These are phyloP conservation scores for Saccharomycopsis lassenensis DNA, from an alignment of 805 yeast species.

Conservation along the genomic window DNA sequence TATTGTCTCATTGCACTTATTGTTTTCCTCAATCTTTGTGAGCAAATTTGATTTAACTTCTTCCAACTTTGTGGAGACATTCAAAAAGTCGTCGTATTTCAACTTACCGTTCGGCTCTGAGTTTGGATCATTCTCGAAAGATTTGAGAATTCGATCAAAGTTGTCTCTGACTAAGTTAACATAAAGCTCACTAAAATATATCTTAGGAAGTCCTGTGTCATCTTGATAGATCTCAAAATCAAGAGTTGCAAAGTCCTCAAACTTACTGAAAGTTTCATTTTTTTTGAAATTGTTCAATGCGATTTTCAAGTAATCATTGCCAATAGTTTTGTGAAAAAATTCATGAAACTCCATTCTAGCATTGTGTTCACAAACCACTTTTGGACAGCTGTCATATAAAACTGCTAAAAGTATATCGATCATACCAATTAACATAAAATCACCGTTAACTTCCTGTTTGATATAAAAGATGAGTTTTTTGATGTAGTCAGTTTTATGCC, in stretches of 20 bases:
- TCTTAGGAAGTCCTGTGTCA: conserved; percentile 78
- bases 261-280: conserved; percentile 41
- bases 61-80: conserved; percentile 25
- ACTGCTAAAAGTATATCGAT: conserved; percentile 62
- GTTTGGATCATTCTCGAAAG: conserved; percentile 65
- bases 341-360: conserved; percentile 46
- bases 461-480: conserved; percentile 12
- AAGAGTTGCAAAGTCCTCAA: conserved; percentile 38
- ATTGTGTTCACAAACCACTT: conserved; percentile 15
- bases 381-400: conserved; percentile 71
- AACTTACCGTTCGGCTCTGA: conserved; percentile 59
- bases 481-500: conserved; percentile 57
- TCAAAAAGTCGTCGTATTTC: conserved; percentile 49
- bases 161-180: conserved; percentile 54
- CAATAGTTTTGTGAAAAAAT: conserved; percentile 59
- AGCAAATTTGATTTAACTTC: conserved; percentile 22
- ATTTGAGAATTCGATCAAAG: conserved; percentile 51
- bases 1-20: no score
- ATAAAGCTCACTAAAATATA: conserved; percentile 58
- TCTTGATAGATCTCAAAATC: conserved; percentile 32
- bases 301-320: conserved; percentile 67
- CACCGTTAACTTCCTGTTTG: conserved; percentile 31
- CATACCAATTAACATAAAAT: conserved; percentile 59
- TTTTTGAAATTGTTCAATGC: conserved; percentile 67
- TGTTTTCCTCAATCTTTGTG: no score